These are phyloP conservation scores for Phellinidium pouzarii DNA, from an alignment of 1,284 basidiomycete genomes.

Conservation along the genomic window DNA sequence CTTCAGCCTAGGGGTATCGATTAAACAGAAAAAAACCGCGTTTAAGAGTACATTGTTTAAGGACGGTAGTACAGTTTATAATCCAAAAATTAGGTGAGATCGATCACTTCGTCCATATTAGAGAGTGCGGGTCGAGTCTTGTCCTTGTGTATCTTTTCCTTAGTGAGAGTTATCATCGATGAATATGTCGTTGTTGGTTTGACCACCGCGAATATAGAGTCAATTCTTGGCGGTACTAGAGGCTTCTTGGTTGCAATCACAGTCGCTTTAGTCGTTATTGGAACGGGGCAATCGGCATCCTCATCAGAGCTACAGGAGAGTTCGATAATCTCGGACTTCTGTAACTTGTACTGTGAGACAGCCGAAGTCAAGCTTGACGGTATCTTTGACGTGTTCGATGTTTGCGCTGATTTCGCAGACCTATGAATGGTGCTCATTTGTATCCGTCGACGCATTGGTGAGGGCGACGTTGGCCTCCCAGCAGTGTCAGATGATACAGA, in stretches of 20 bases:
- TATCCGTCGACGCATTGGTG: slow-evolving; percentile 1
- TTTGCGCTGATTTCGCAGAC: neutral
- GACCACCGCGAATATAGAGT: neutral
- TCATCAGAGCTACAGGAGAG: neutral
- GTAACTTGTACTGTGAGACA: neutral
- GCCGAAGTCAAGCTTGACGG: too few species aligned
- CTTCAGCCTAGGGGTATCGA: too few species aligned
- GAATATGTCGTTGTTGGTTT: neutral
- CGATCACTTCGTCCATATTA: neutral
- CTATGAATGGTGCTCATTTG: neutral
- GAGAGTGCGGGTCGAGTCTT: neutral
- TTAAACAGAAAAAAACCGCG: too few species aligned
- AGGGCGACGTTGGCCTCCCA: slow-evolving; percentile 7
- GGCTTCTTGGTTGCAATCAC: neutral
- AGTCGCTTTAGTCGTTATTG: neutral
- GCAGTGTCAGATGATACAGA: neutral
- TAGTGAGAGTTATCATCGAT: neutral
- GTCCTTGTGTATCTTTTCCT: neutral
- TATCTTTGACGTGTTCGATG: neutral
- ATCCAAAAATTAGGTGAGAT: neutral
- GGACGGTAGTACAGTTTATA: too few species aligned
- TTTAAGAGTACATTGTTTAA: too few species aligned
- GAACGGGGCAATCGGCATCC: neutral
- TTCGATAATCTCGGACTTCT: neutral
- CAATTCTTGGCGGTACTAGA: neutral